These are phyloP conservation scores for Vinca major DNA, from an alignment of 305 asterid species.

Conservation along the genomic window DNA sequence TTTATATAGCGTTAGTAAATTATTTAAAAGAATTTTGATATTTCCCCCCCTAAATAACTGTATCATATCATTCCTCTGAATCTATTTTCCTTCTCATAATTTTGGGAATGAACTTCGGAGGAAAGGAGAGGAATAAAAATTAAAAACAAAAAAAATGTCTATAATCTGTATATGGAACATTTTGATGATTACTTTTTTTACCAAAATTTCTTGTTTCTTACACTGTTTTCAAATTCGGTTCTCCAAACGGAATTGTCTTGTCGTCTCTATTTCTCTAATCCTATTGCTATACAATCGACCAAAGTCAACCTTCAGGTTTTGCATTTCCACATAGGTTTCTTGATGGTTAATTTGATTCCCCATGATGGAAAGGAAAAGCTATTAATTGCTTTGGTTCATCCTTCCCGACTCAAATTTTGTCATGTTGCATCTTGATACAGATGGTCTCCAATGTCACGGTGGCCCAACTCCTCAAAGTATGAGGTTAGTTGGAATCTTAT, in stretches of 20 bases:
- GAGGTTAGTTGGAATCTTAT: constrained; percentile 47
- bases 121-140: background rate
- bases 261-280: background rate
- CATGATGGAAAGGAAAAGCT: background rate
- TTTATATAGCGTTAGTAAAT: background rate
- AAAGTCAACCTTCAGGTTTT: background rate
- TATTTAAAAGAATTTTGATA: background rate
- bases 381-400: constrained; percentile 2
- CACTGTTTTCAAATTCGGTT: background rate
- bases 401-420: constrained; percentile 1
- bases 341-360: background rate
- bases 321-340: background rate
- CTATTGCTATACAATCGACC: background rate
- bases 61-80: background rate
- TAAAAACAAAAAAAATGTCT: background rate
- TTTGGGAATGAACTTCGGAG: background rate
- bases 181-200: background rate
- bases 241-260: background rate
- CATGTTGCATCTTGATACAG: constrained; percentile 11
- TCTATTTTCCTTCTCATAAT: background rate
- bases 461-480: constrained; percentile 77
- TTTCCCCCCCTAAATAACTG: background rate
- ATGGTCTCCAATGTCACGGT: constrained; percentile 49
- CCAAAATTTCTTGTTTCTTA: background rate
- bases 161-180: background rate